A percentile compares a stretch with the other conserved stretches of the same genome.
Evolutionary conservation across 2,329 filamentous ascomycete species (phyloP).

Genomic region (Endoconidiophora polonica): DNA sequence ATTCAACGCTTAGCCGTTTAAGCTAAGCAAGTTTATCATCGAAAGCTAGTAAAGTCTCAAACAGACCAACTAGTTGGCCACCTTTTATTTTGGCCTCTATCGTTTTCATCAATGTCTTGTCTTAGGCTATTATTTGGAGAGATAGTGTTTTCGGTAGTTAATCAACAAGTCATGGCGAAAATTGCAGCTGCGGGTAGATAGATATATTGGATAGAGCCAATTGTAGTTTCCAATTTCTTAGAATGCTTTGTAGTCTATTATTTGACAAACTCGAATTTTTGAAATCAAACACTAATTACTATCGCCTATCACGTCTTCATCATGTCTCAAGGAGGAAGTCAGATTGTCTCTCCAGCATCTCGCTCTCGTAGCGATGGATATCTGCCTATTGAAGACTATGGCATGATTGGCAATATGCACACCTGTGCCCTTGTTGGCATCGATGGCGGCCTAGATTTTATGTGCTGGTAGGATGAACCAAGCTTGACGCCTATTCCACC

Average conservation of each 20-base stretch:
- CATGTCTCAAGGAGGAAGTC: background rate
- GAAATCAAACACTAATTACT: background rate
- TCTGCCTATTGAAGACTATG: slow-evolving; percentile 57
- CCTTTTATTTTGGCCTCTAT: no score
- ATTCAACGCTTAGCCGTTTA: no score
- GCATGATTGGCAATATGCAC: slow-evolving; percentile 66
- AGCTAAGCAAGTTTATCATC: no score
- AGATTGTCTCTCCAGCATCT: background rate
- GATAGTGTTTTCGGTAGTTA: no score
- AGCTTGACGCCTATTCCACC: background rate
- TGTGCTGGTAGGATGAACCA: slow-evolving; percentile 46
- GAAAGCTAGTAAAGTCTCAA: no score
- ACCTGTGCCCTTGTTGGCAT: slow-evolving; percentile 62
- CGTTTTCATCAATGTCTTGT: no score
- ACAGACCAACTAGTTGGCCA: no score
- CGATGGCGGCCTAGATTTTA: slow-evolving; percentile 57
- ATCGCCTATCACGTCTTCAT: background rate
- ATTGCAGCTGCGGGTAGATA: background rate
- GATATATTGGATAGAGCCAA: background rate
- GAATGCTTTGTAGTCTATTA: no score
- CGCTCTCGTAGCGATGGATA: slow-evolving; percentile 25
- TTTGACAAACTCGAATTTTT: background rate
- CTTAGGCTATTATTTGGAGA: no score
- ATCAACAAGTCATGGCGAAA: background rate
- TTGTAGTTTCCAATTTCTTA: background rate